A percentile compares a stretch with the other conserved stretches of the same genome.
Evolutionary conservation across 2,329 filamentous ascomycete species (phyloP).

Genomic region (Endothia cerciana): DNA sequence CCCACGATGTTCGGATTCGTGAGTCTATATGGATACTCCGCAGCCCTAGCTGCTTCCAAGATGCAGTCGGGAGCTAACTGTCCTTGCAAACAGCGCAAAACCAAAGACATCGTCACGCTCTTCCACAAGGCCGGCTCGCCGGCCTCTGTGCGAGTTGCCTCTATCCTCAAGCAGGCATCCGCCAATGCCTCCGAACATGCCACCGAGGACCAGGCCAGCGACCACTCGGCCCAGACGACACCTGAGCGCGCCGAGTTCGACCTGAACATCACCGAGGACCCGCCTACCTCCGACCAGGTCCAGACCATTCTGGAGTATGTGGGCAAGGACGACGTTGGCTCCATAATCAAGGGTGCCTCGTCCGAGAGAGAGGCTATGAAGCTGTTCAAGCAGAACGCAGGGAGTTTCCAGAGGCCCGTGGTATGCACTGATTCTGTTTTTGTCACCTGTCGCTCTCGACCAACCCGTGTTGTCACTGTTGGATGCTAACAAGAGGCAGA

Average conservation of each 20-base stretch:
- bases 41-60: constrained; percentile 5
- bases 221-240: constrained; percentile 63
- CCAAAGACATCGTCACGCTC: constrained; percentile 89
- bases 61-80: neutral
- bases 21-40: constrained; percentile 32
- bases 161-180: constrained; percentile 79
- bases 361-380: constrained; percentile 78
- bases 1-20: constrained; percentile 53
- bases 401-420: constrained; percentile 75
- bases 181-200: constrained; percentile 69
- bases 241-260: constrained; percentile 72
- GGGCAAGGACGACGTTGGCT: constrained; percentile 61
- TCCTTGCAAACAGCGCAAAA: constrained; percentile 63
- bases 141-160: constrained; percentile 73
- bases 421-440: constrained; percentile 53
- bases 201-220: constrained; percentile 74
- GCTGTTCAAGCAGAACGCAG: constrained; percentile 71
- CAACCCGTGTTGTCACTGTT: neutral
- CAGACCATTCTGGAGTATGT: constrained; percentile 51
- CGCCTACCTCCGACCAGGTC: constrained; percentile 63
- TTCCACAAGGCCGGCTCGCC: constrained; percentile 84
- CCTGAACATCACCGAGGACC: constrained; percentile 55
- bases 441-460: neutral
- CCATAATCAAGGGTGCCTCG: constrained; percentile 73
- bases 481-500: constrained; percentile 43